Base-by-base conservation (phyloP, 148 eudicot species). In the Amaranthus cruentus region DNA sequence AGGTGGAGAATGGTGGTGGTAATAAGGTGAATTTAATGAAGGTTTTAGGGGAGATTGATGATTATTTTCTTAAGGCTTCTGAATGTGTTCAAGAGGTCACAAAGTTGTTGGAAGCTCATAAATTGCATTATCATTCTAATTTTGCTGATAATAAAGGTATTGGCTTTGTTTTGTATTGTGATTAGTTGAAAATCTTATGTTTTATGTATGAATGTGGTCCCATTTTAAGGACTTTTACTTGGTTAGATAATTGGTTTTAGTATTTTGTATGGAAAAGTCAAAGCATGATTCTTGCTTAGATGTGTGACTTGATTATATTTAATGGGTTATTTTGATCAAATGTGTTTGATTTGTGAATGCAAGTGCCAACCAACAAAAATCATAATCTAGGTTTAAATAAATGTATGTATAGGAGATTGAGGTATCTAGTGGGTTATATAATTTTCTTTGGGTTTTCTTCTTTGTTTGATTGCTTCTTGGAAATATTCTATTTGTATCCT, bases 81-180 rank as follows among this genome's bases (percentile, higher is more conserved):
- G 89, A 91, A 69, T 85, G 87, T 75, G 91, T 93, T 53, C 98
- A 91, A 76, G 91, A 91, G 79, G 98, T 95, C 50, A 91, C 98
- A 0, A 95, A 88, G 85, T 80, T 91, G 87, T 90, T 95, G 57
- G 98, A 95, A 75, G 97, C 98, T 13, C 91, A 92, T 77, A 87
- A 91, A 60, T 77, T 89, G 83, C 97, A 95, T 50, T 90, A 91
- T 58, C 98, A 95, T 79, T 90, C 95, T 38, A 95, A 86, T 83
- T 95, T 86, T 81, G 98, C 97, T 14, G 98, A 95, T 76, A 87
- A 83, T 79, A 81, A 89, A 89, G 98, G 97, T 95, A 82, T 77
- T 60, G 57, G 60, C 57, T 75, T 69, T 74, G 52, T 8, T 11
- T 15, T 50, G 47, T 61, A 18, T 58, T 43, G 3, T 73, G 55